A percentile compares a stretch with the other conserved stretches of the same genome.
Conservation (phyloP, 768 basidiomycete species). For the Suillus occidentalis region DNA sequence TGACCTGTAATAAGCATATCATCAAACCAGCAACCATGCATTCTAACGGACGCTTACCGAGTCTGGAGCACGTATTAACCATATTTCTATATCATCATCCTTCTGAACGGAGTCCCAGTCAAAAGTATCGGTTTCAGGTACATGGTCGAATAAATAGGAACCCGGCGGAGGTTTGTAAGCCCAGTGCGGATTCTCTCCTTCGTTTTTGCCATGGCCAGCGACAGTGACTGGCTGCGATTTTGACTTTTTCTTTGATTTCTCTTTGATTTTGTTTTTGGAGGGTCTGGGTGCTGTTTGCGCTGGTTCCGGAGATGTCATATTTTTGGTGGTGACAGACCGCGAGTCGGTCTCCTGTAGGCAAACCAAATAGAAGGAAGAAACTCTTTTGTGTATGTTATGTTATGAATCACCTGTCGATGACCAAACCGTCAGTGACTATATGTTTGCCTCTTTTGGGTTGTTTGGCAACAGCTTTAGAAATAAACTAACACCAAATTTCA, state of each 20-base stretch:
- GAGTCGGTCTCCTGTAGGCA: not conserved
- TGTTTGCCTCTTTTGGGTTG: slow-evolving; percentile 15
- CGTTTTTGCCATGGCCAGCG: slow-evolving; percentile 43
- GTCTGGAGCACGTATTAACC: slow-evolving; percentile 70
- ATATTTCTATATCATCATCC: slow-evolving; percentile 62
- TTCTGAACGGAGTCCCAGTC: slow-evolving; percentile 68
- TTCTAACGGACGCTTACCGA: slow-evolving; percentile 44
- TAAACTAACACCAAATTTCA: not conserved
- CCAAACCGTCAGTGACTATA: not conserved
- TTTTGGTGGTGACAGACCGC: slow-evolving; percentile 1
- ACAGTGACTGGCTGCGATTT: slow-evolving; percentile 7
- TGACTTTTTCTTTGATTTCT: slow-evolving; percentile 15
- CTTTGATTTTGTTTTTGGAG: slow-evolving; percentile 17
- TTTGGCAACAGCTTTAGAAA: slow-evolving; percentile 16
- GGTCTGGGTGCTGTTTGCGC: slow-evolving; percentile 2
- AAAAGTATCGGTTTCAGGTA: slow-evolving; percentile 48
- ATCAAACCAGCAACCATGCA: not conserved
- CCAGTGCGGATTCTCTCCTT: slow-evolving; percentile 57
- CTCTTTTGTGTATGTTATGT: not conserved
- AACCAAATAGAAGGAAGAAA: not conserved
- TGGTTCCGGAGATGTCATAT: slow-evolving; percentile 27
- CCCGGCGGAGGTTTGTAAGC: slow-evolving; percentile 60
- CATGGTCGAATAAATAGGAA: slow-evolving; percentile 46
- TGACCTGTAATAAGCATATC: slow-evolving; percentile 44
- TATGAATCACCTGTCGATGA: not conserved